Percentiles rank a stretch among this genome's conserved stretches.
These are phyloP conservation scores for Phytophthora pisi DNA, from an alignment of 352 stramenopile genomes.

Conservation along the genomic window DNA sequence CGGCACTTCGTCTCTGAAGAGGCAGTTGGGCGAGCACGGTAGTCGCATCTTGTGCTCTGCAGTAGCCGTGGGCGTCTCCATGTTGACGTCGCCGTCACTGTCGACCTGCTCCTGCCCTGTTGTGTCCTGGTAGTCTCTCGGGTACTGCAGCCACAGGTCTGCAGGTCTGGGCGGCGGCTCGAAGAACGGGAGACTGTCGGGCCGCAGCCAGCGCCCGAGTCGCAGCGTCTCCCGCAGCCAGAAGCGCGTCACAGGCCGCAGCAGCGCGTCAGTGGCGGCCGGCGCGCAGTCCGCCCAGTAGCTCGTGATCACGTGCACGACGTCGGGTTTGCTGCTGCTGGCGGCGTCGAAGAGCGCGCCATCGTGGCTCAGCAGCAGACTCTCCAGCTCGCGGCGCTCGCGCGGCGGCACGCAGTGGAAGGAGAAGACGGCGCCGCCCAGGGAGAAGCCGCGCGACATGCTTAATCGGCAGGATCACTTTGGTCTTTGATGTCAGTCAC, in stretches of 20 bases:
- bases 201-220: slow-evolving; percentile 40
- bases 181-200: slow-evolving; percentile 53
- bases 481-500: neutral
- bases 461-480: neutral
- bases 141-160: slow-evolving; percentile 45
- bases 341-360: slow-evolving; percentile 20
- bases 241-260: slow-evolving; percentile 51
- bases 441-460: slow-evolving; percentile 32
- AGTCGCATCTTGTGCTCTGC: slow-evolving; percentile 31
- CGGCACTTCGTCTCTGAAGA: slow-evolving; percentile 47
- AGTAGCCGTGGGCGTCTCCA: slow-evolving; percentile 15
- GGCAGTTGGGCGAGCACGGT: slow-evolving; percentile 51
- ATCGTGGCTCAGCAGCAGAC: slow-evolving; percentile 16
- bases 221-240: slow-evolving; percentile 61
- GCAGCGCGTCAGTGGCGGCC: neutral
- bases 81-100: slow-evolving; percentile 25
- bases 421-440: slow-evolving; percentile 34
- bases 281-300: slow-evolving; percentile 51
- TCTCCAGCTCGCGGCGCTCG: slow-evolving; percentile 21
- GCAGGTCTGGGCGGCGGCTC: slow-evolving; percentile 32
- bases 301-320: slow-evolving; percentile 55
- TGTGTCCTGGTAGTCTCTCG: slow-evolving; percentile 35
- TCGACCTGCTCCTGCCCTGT: slow-evolving; percentile 3
- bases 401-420: slow-evolving; percentile 36
- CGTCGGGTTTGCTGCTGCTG: neutral